phyloP scores from a whole-genome alignment of 2,329 filamentous ascomycete genomes.

The Alternaria ethzedia region DNA sequence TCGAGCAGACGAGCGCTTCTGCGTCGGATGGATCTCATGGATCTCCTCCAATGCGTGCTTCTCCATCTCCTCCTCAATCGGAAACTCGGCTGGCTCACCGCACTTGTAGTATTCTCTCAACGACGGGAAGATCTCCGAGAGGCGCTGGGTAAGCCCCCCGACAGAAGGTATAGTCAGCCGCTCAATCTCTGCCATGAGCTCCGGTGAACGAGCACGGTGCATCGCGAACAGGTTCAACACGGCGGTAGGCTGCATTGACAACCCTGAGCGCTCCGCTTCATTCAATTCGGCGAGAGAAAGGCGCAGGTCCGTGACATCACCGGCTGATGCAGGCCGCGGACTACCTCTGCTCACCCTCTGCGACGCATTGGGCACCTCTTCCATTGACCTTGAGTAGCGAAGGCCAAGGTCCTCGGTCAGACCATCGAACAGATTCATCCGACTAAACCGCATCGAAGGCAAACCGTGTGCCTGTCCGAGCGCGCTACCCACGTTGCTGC shows the following conservation, averaged over 20 bases:
- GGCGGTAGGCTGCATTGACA: constrained; percentile 13
- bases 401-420: constrained; percentile 53
- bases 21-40: constrained; percentile 35
- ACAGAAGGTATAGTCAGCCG: constrained; percentile 56
- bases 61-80: constrained; percentile 46
- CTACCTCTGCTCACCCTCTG: constrained; percentile 40
- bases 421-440: constrained; percentile 54
- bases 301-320: constrained; percentile 53
- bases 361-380: constrained; percentile 30
- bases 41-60: constrained; percentile 44
- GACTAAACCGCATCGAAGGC: constrained; percentile 58
- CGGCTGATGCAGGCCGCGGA: constrained; percentile 43
- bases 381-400: constrained; percentile 49
- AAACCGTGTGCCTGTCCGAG: constrained; percentile 46
- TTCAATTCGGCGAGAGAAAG: constrained; percentile 55
- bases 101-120: constrained; percentile 48
- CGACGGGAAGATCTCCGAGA: constrained; percentile 55
- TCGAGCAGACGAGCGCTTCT: constrained; percentile 44
- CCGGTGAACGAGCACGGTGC: constrained; percentile 48
- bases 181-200: constrained; percentile 53
- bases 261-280: constrained; percentile 32
- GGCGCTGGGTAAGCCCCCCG: constrained; percentile 52
- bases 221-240: constrained; percentile 18
- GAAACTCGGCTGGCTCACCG: constrained; percentile 45
- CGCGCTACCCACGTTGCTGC: constrained; percentile 27